Evolutionary conservation across 208 protist genomes (phyloP), one percentile per base, ranked within the genome.

Genomic region (Acanthamoeba culbertsoni): DNA sequence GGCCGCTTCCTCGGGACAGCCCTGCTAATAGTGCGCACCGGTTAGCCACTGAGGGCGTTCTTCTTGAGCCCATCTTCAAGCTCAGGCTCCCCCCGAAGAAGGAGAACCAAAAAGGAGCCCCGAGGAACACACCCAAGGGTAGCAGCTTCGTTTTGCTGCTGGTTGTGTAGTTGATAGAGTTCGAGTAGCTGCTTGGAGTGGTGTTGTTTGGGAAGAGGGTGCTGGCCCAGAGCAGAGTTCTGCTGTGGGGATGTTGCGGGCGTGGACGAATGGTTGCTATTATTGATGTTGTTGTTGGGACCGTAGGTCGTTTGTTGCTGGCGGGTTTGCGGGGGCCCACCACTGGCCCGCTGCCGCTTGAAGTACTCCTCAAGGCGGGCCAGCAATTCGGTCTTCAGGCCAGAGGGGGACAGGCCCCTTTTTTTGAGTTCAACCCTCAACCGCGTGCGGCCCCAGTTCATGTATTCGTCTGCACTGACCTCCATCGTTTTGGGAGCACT

Each of bases 291-390:
- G 43, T 84, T 53, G 73, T 84, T 46, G 73, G 10, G 20, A 16
- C n/a, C 33, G 73, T n/a, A n/a, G n/a, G n/a, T n/a, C 7, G 18
- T 23, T 84, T 37, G 73, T 40, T 26, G 68, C 42, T 28, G 23
- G 40, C 42, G 26, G 23, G 33, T 75, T 35, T 35, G 14, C 31
- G n/a, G n/a, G n/a, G n/a, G n/a, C 5, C 68, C 42, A 4, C 68
- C 45, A 43, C 26, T 55, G 12, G 63, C 73, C 73, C 20, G 46
- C 73, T 84, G 73, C 73, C 73, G 73, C 73, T 84, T 84, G 73
- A 90, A 65, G 82, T 90, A 90, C 35, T 90, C 82, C 23, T 68
- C 55, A 26, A 90, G 82, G 51, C 82, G 82, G 82, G 82, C 82
- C 26, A 68, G 82, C 53, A 90, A 33, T 20, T 90, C 82, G 5